Evolutionary conservation across 441 rosid species (phyloP), one percentile per base, ranked within the genome.

Genomic region (Theobroma grandiflorum): DNA sequence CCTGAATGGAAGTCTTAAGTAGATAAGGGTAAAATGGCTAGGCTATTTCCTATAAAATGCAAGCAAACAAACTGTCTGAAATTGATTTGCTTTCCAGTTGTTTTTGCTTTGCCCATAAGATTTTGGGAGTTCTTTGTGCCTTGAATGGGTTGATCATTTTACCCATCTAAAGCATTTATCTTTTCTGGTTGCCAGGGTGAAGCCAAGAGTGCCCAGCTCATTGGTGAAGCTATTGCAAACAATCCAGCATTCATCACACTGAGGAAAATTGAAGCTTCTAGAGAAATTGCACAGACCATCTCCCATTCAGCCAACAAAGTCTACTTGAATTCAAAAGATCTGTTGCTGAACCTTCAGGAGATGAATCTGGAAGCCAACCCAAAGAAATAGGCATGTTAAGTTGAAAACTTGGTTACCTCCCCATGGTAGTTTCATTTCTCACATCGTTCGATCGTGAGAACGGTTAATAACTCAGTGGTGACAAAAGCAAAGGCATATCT

Each of bases 201-300:
- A 74, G 99, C 98, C 72, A 92, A 87, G 43, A 95, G 99, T 94
- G 99, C 96, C 78, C 93, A 94, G 86, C 89, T 94, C 81, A 95
- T 95, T 66, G 99, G 99, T 80, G 93, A 93, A 73, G 93, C 99
- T 40, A 96, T 94, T 53, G 99, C 99, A 37, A 91, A 89, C 86
- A 96, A 96, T 79, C 95, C 95, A 16, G 98, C 99, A 12, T 96
- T 96, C 75, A 94, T 93, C 85, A 89, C 98, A 0, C 87, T 93
- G 74, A 88, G 99, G 87, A 94, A 86, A 84, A 94, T 96, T 31
- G 99, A 96, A 88, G 99, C 99, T 1, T 89, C 94, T 7, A 93
- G 98, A 88, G 97, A 96, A 82, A 96, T 93, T 64, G 98, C 98
- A 0, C 93, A 91, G 0, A 95, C 96, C 16, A 94, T 96, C n/a